Base-by-base conservation (phyloP, 2,329 filamentous ascomycete species). In the Falciphora oryzae region DNA sequence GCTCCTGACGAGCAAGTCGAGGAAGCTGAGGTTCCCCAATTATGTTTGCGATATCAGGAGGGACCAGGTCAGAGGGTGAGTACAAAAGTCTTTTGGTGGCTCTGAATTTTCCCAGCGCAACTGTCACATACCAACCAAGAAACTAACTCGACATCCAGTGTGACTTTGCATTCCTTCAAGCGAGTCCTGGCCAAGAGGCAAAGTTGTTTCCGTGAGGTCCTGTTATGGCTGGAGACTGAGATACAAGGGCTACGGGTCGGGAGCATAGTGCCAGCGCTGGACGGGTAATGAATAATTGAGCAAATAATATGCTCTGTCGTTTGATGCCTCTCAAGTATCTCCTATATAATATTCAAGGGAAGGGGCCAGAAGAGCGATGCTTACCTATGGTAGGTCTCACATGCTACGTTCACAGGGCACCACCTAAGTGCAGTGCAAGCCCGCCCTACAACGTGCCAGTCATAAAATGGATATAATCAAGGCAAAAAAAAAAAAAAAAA, bases 151-250 rank as follows among this genome's bases (percentile, higher is more conserved):
- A 53, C 25, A 5, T 53, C 57, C 67, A 90, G 88, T 80, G 78
- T 94, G 66, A 89, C 87, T 0, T 86, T 87, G 63, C 80, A 80
- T 32, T 92, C 92, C 6, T 96, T 96, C 71, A 74, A 79, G 59
- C 78, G 81, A 63, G 87, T 95, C 32, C 80, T 97, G 70, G 74
- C 75, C 61, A 83, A 81, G 69, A 92, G 89, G 74, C 93, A 96
- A 80, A 88, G 89, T 44, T 83, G 81, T 64, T 91, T 92, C 75
- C 72, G 71, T 6, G 76, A 76, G 35, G 82, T 93, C 18, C 75
- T 97, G 65, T 74, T 73, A 38, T 97, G 92, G 92, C 75, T 97
- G 66, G 79, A 82, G 8, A 72, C 67, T 18, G 79, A 85, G 69
- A 75, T 78, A 22, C 70, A 70, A 50, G 78, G 75, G 62, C 72